Evolutionary conservation across 345 rosid genomes (phyloP).

Genomic region (Luvunga scandens): DNA sequence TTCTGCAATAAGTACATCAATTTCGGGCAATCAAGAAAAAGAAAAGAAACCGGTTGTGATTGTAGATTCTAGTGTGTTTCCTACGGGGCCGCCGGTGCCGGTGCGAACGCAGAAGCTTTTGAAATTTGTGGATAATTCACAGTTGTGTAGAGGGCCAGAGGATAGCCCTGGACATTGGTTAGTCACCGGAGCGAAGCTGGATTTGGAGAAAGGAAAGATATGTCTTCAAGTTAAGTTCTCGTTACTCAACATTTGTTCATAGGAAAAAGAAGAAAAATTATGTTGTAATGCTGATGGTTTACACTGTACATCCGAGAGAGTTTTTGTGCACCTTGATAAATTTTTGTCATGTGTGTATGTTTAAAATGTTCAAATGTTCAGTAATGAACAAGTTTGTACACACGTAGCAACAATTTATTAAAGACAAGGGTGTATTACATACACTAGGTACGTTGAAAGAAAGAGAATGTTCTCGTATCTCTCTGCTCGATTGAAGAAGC

Average conservation of each 20-base stretch:
- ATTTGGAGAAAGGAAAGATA: constrained; percentile 73
- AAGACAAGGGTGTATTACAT: too few species aligned
- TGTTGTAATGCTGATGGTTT: too few species aligned
- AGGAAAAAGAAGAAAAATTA: not conserved
- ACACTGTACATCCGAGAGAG: too few species aligned
- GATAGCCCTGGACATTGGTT: constrained; percentile 95
- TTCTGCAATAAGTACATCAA: constrained; percentile 64
- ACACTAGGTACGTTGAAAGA: too few species aligned
- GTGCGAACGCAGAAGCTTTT: constrained; percentile 62
- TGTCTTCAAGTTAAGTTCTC: constrained; percentile 79
- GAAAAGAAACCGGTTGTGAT: constrained; percentile 37
- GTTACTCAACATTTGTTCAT: constrained; percentile 33
- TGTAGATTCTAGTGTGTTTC: constrained; percentile 80
- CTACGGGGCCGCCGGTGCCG: constrained; percentile 83
- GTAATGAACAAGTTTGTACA: too few species aligned
- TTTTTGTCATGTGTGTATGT: too few species aligned
- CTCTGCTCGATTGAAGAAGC: not conserved
- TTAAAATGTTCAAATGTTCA: too few species aligned
- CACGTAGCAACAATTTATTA: too few species aligned
- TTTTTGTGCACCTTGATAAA: too few species aligned
- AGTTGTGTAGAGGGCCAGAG: constrained; percentile 72
- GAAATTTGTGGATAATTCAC: constrained; percentile 71
- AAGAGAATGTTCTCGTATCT: too few species aligned
- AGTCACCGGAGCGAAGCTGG: constrained; percentile 72
- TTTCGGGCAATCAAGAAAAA: constrained; percentile 38